Evolutionary conservation across 352 stramenopile genomes (phyloP), one percentile per base, ranked within the genome.

Genomic region (Plasmopara muralis): DNA sequence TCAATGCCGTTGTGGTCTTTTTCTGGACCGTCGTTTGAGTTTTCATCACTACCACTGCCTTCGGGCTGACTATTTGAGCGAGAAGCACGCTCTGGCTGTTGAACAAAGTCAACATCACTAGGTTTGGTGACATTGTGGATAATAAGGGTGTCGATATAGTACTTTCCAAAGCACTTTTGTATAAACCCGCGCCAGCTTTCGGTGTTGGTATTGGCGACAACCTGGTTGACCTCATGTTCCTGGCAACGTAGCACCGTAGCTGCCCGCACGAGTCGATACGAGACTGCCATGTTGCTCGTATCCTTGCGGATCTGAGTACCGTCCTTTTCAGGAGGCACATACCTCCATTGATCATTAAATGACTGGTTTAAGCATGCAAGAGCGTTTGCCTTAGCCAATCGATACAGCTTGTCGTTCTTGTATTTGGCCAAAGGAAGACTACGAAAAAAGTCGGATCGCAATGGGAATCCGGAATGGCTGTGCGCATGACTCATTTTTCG

Each of bases 341-440:
- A 87, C 50, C 78, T 67, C 80, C 80, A 91, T 44, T 89, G 77
- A 39, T 87, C 77, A 52, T 89, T 88, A 66, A 84, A 88, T 37
- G 74, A 80, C 62, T 85, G 74, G 33, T 72, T 77, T 33, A 88
- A 56, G 38, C 77, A 83, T 43, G 67, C 58, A n/a, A 64, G 55
- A 3, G 78, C 77, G 43, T 84, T 86, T 2, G 65, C 35, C 53
- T 78, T 78, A 37, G 77, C 80, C n/a, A 66, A 46, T 12, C 48
- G 42, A 43, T 81, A 81, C 29, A 88, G 70, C 56, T 71, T 55
- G 30, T 82, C 66, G 29, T 74, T 72, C 53, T 81, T 79, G 43
- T 79, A 72, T 30, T 74, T 70, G 41, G 55, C 64, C 16, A 91
- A 62, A 45, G 81, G 64, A 18, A 84, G 66, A 53, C 70, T 78